Base-by-base conservation (phyloP, 768 basidiomycete genomes). In the Cyclocybe aegerita region DNA sequence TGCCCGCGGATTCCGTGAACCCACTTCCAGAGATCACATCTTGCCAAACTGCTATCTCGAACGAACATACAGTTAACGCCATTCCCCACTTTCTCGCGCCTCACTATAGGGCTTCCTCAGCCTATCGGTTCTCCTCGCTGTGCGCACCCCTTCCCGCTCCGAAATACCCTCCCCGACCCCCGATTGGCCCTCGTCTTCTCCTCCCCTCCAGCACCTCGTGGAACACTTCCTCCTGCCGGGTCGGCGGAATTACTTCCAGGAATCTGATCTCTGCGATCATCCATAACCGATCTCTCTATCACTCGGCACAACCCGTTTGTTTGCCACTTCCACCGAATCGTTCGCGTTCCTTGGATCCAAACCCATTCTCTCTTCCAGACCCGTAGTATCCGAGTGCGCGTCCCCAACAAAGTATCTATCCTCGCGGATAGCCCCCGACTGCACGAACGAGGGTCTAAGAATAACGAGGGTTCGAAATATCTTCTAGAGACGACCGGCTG, bases 111-210 rank as follows among this genome's bases (percentile, higher is more conserved):
- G 51, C 63, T 67, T 61, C 61, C 55, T 65, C 60, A 60, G 46
- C 71, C 70, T 72, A 71, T 75, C 74, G 67, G 70, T 69, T 48
- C 57, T 60, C 60, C 65, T 64, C 61, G 54, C 60, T 69, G 70
- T 71, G 66, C 67, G 63, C 62, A 48, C 68, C 60, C 64, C 57
- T 54, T 57, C 69, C 74, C 79, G 75, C 68, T 68, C 80, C 77
- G 76, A 77, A 59, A 60, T 63, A 58, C 61, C 50, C 64, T 55
- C 65, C 67, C 55, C 59, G 55, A 52, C 55, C 63, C 71, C 81
- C 79, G 78, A 80, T 80, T 80, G 74, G 76, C 56, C 48, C 53
- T n/a, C n/a, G n/a, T n/a, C n/a, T n/a, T n/a, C n/a, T n/a, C n/a
- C n/a, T 57, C 59, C 53, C 53, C 62, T 60, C 58, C 55, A 48